phyloP scores from a whole-genome alignment of 192 early-diverging fungal species.

The Coemansia sp. region DNA sequence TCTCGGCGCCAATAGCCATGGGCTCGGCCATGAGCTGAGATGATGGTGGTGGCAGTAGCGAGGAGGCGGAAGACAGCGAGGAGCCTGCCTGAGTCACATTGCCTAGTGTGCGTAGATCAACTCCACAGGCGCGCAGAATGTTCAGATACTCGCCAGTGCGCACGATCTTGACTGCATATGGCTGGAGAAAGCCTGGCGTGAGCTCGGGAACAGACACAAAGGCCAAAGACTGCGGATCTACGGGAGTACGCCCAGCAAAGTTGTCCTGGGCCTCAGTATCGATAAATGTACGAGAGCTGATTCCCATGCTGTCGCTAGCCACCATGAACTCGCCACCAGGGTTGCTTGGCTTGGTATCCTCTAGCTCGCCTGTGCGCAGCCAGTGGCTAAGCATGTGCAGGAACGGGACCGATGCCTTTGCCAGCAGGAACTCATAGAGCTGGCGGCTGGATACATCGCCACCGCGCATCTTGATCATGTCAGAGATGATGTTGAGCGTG shows the following conservation, averaged over 20 bases:
- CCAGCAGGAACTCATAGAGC: constrained; percentile 77
- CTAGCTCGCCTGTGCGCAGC: constrained; percentile 86
- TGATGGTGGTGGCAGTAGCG: neutral
- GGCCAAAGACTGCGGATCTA: constrained; percentile 4
- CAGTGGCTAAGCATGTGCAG: constrained; percentile 78
- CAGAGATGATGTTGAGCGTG: constrained; percentile 71
- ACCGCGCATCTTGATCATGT: constrained; percentile 56
- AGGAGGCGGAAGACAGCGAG: neutral
- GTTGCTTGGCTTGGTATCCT: constrained; percentile 56
- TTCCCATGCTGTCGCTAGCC: constrained; percentile 61
- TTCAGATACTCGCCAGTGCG: constrained; percentile 94
- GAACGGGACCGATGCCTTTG: constrained; percentile 78
- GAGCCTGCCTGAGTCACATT: constrained; percentile 3
- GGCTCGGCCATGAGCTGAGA: neutral
- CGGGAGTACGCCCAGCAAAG: neutral
- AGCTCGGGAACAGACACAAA: constrained; percentile 38
- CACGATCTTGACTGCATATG: constrained; percentile 76
- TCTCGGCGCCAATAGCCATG: neutral
- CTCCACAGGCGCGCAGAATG: constrained; percentile 78
- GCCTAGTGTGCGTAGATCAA: constrained; percentile 36
- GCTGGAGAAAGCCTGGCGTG: constrained; percentile 75
- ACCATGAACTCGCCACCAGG: constrained; percentile 92
- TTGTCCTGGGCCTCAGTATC: constrained; percentile 56
- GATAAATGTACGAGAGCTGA: constrained; percentile 69
- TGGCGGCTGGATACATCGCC: constrained; percentile 71